Percentiles rank a stretch among this genome's conserved stretches.
Evolutionary conservation across 352 stramenopile genomes (phyloP).

Genomic region (Phytophthora cryptogea): DNA sequence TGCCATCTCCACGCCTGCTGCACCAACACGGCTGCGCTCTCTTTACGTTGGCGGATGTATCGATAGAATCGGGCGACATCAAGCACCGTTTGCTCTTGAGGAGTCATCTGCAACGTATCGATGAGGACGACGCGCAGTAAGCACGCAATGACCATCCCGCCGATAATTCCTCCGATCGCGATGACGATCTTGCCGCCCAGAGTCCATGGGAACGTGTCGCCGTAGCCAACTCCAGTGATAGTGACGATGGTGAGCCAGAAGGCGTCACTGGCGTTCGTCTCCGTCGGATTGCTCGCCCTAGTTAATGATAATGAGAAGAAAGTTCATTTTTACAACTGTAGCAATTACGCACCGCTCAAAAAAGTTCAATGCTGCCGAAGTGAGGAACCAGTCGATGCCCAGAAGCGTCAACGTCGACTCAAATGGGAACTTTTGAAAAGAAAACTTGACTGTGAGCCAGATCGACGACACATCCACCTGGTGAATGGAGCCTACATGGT

Average conservation of each 20-base stretch:
- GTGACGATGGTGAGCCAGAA: constrained; percentile 75
- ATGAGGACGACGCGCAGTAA: constrained; percentile 66
- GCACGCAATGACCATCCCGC: constrained; percentile 62
- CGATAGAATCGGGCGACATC: constrained; percentile 66
- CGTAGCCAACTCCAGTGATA: constrained; percentile 66
- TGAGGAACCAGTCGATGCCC: constrained; percentile 57
- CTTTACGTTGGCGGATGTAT: constrained; percentile 47
- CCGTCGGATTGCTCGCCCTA: constrained; percentile 48
- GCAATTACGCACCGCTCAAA: constrained; percentile 45
- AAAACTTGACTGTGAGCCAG: constrained; percentile 68
- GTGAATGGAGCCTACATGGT: constrained; percentile 45
- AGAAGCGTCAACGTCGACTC: constrained; percentile 43
- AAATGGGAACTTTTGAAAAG: constrained; percentile 56
- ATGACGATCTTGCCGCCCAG: constrained; percentile 63
- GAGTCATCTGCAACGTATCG: constrained; percentile 53
- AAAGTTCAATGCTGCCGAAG: constrained; percentile 60
- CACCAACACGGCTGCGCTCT: constrained; percentile 47
- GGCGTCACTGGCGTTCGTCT: constrained; percentile 51
- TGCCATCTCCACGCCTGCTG: constrained; percentile 52
- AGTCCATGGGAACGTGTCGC: constrained; percentile 53
- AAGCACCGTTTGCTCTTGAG: constrained; percentile 62
- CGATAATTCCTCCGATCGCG: constrained; percentile 58
- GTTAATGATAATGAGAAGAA: too few species aligned
- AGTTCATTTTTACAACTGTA: too few species aligned
- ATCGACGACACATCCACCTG: constrained; percentile 59